phyloP scores from a whole-genome alignment of 441 rosid species.

The Pelargonium myrrhifolium region DNA sequence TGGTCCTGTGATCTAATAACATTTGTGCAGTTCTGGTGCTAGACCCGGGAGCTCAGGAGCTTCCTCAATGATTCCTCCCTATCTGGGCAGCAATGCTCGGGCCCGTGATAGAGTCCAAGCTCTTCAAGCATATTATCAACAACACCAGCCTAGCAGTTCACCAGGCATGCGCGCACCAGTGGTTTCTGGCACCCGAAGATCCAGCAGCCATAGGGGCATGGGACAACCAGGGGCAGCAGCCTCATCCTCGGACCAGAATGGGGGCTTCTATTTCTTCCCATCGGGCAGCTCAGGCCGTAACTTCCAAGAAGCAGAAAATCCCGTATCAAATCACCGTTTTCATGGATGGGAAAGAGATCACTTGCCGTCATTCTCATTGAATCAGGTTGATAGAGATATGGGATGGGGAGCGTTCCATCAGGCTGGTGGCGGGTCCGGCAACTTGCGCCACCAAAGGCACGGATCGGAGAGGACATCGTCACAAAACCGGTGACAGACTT shows the following conservation, averaged over 20 bases:
- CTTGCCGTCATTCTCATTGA: constrained; percentile 41
- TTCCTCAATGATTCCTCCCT: constrained; percentile 62
- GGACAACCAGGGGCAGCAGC: constrained; percentile 52
- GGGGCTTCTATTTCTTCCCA: constrained; percentile 64
- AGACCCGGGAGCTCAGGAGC: constrained; percentile 69
- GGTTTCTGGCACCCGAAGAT: constrained; percentile 45
- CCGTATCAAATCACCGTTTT: constrained; percentile 28
- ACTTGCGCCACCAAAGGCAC: constrained; percentile 63
- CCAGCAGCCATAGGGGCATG: constrained; percentile 47
- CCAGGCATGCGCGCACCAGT: constrained; percentile 44
- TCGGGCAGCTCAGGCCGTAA: constrained; percentile 37
- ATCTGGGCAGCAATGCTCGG: constrained; percentile 79
- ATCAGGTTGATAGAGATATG: constrained; percentile 65
- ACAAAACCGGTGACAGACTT: constrained; percentile 41
- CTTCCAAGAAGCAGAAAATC: constrained; percentile 54
- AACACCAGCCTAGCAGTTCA: constrained; percentile 49
- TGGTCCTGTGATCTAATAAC: neutral
- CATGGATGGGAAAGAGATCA: constrained; percentile 78
- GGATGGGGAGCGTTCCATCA: constrained; percentile 54
- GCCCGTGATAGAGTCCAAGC: constrained; percentile 83
- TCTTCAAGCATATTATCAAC: constrained; percentile 90
- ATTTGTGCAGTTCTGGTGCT: constrained; percentile 43
- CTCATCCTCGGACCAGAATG: constrained; percentile 65
- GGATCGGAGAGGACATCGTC: constrained; percentile 61
- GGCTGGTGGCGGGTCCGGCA: constrained; percentile 36